Conservation (phyloP, 208 protist genomes). For the Lotmaria passim region DNA sequence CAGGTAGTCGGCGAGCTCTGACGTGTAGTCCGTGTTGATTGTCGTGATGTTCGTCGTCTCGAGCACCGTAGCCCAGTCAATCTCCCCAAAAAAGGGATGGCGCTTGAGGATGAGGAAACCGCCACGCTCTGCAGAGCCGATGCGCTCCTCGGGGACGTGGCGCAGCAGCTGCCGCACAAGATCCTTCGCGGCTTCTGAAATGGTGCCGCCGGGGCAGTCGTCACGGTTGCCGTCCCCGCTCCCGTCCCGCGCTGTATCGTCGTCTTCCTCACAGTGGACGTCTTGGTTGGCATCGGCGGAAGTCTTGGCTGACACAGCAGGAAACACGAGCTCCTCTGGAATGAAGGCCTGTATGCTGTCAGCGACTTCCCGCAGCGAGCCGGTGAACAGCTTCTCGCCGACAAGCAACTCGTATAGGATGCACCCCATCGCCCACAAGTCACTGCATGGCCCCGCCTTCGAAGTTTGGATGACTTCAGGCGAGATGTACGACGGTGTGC, state of each 20-base stretch:
- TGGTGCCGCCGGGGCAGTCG: constrained; percentile 13
- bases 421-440: constrained; percentile 99
- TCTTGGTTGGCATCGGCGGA: neutral
- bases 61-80: constrained; percentile 68
- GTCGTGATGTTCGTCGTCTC: constrained; percentile 52
- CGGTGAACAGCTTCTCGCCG: constrained; percentile 27
- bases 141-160: constrained; percentile 60
- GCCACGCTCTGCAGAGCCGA: constrained; percentile 69
- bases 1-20: constrained; percentile 49
- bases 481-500: constrained; percentile 77
- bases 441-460: constrained; percentile 84
- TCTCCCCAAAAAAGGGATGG: constrained; percentile 85
- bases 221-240: neutral
- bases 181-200: constrained; percentile 64
- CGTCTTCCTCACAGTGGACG: neutral
- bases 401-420: constrained; percentile 93
- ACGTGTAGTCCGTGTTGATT: constrained; percentile 47
- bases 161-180: constrained; percentile 83
- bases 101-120: constrained; percentile 82
- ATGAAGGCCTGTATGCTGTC: constrained; percentile 62
- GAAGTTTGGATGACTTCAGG: constrained; percentile 87
- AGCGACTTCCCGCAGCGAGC: constrained; percentile 29
- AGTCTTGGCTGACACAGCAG: constrained; percentile 60
- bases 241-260: neutral
- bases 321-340: constrained; percentile 58